Percentiles rank a stretch among this genome's conserved stretches.
These are phyloP conservation scores for Meira nashicola DNA, from an alignment of 1,284 basidiomycete species.

Conservation along the genomic window DNA sequence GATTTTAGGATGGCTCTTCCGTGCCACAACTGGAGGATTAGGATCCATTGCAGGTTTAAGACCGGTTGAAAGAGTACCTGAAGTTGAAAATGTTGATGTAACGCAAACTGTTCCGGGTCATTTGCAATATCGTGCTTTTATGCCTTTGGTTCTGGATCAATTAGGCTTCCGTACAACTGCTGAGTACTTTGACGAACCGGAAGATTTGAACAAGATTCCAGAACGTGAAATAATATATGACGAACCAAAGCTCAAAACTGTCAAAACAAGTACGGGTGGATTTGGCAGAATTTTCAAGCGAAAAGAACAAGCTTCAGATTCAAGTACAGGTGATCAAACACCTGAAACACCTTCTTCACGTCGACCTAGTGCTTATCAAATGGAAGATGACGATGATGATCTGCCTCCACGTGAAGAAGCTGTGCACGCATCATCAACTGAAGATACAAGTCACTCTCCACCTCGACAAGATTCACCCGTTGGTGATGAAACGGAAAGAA, in stretches of 20 bases:
- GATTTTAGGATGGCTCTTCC: conserved; percentile 50
- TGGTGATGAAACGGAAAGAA: conserved; percentile 32
- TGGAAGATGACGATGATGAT: conserved; percentile 44
- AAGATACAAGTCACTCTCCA: background rate
- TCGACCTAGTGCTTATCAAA: conserved; percentile 14
- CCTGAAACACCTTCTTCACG: conserved; percentile 5
- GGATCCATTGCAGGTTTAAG: conserved; percentile 49
- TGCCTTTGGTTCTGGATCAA: conserved; percentile 49
- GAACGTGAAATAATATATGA: conserved; percentile 41
- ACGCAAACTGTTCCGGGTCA: conserved; percentile 50
- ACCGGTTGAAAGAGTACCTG: conserved; percentile 45
- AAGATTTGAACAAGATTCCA: conserved; percentile 44
- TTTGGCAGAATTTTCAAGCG: conserved; percentile 39
- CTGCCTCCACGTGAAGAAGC: conserved; percentile 31
- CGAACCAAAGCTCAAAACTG: conserved; percentile 27
- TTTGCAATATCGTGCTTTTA: conserved; percentile 46
- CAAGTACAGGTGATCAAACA: background rate
- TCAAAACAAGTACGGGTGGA: conserved; percentile 34
- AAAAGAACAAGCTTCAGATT: conserved; percentile 16
- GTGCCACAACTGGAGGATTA: conserved; percentile 49
- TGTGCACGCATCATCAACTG: background rate
- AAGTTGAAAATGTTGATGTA: conserved; percentile 51
- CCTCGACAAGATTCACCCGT: background rate
- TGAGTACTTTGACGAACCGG: conserved; percentile 53
- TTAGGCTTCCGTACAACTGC: conserved; percentile 50